These are phyloP conservation scores for Aspergillus fumigatiaffinis DNA, from an alignment of 2,329 filamentous ascomycete species.

Conservation along the genomic window DNA sequence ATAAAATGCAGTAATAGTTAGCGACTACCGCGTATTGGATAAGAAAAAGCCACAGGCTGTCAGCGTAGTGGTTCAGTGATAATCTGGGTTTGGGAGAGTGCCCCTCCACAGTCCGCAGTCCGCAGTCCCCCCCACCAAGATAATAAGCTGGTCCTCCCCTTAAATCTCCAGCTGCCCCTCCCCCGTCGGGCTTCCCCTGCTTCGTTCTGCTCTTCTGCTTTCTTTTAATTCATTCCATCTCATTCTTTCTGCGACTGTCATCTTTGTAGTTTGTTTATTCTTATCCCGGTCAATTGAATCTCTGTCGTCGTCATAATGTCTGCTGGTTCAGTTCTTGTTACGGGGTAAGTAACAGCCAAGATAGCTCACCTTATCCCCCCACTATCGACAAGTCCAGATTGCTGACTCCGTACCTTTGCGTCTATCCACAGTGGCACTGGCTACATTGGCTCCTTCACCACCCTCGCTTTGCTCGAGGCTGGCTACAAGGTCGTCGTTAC, in stretches of 20 bases:
- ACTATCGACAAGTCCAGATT: conserved; percentile 14
- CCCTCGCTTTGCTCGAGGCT: conserved; percentile 84
- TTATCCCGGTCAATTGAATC: not conserved
- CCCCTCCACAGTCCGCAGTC: not conserved
- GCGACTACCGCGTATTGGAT: not conserved
- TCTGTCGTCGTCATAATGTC: conserved; percentile 53
- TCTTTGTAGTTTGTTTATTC: not conserved
- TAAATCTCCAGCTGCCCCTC: conserved; percentile 4
- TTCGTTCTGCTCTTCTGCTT: conserved; percentile 1
- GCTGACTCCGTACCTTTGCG: conserved; percentile 16
- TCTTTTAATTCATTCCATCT: conserved; percentile 1
- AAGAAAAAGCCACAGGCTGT: not conserved
- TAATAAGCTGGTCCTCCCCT: not conserved
- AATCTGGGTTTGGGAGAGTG: not conserved
- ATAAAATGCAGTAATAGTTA: not conserved
- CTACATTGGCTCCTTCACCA: conserved; percentile 98
- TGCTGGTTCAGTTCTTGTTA: conserved; percentile 83
- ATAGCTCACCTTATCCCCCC: conserved; percentile 9
- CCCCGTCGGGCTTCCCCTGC: not conserved
- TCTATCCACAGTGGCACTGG: conserved; percentile 72
- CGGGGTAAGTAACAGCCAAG: conserved; percentile 63
- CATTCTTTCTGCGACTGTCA: conserved; percentile 1
- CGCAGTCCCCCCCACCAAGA: not conserved
- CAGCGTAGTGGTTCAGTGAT: not conserved
- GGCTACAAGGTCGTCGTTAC: conserved; percentile 96